Percentiles rank a stretch among this genome's conserved stretches.
phyloP scores from a whole-genome alignment of 192 early-diverging fungal genomes.

The Lobosporangium transversale region DNA sequence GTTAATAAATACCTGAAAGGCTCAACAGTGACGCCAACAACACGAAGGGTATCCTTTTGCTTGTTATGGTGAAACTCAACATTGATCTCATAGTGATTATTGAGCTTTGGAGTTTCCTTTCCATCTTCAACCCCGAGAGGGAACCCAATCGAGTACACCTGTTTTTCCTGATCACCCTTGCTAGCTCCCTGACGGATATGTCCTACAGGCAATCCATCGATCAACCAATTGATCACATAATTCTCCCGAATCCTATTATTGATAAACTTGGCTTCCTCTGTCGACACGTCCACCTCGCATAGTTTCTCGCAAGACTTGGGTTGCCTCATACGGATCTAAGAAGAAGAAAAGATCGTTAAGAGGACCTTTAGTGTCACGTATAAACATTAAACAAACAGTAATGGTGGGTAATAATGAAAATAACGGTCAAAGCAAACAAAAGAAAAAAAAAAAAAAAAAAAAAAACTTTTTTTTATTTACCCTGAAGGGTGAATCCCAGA shows the following conservation, averaged over 20 bases:
- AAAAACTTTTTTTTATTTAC: constrained; percentile 48
- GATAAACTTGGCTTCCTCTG: constrained; percentile 86
- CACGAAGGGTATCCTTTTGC: constrained; percentile 69
- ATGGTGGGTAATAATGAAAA: too few species aligned
- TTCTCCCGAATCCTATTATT: constrained; percentile 83
- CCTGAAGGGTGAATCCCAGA: constrained; percentile 84
- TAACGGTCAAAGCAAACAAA: too few species aligned
- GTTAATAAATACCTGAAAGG: constrained; percentile 66
- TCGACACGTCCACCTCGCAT: constrained; percentile 69
- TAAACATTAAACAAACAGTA: background rate
- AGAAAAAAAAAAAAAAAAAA: too few species aligned
- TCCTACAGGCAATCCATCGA: constrained; percentile 88
- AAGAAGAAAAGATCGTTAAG: background rate
- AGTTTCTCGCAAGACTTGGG: constrained; percentile 68
- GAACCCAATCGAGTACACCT: constrained; percentile 84
- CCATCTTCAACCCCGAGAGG: constrained; percentile 67
- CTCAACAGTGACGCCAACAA: constrained; percentile 87
- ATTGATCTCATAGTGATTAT: constrained; percentile 93
- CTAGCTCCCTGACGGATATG: constrained; percentile 59
- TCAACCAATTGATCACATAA: constrained; percentile 84
- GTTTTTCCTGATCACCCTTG: constrained; percentile 59
- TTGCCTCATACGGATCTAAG: constrained; percentile 75
- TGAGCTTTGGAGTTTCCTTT: constrained; percentile 54
- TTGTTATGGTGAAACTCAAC: constrained; percentile 82
- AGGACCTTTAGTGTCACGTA: background rate